A percentile compares a stretch with the other conserved stretches of the same genome.
Conservation (phyloP, 2,329 filamentous ascomycete species). For the Didymella keratinophila region DNA sequence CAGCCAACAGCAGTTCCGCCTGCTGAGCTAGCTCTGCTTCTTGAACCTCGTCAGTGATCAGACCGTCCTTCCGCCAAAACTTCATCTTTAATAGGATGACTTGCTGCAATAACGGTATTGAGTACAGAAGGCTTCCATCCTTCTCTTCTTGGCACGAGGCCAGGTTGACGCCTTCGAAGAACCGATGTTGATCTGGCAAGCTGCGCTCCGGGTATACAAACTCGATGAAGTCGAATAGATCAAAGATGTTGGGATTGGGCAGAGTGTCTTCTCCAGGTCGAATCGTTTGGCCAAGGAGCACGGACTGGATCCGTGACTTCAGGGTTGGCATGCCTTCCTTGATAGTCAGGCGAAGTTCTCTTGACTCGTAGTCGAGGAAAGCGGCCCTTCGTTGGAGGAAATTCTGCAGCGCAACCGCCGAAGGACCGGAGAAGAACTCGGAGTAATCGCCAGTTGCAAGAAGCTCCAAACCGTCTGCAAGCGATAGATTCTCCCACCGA, state of each 20-base stretch:
- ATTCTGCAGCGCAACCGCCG: slow-evolving; percentile 74
- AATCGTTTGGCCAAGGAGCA: slow-evolving; percentile 79
- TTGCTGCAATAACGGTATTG: slow-evolving; percentile 75
- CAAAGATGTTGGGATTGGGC: slow-evolving; percentile 80
- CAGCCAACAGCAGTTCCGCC: slow-evolving; percentile 64
- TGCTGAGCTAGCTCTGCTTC: slow-evolving; percentile 52
- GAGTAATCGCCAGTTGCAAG: slow-evolving; percentile 46
- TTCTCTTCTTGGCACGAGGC: slow-evolving; percentile 67
- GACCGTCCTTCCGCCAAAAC: slow-evolving; percentile 61
- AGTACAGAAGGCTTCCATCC: slow-evolving; percentile 67
- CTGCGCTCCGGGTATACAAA: slow-evolving; percentile 60
- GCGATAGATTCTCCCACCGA: slow-evolving; percentile 74
- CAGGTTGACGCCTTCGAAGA: slow-evolving; percentile 73
- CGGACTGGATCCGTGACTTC: slow-evolving; percentile 59
- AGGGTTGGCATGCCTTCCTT: slow-evolving; percentile 69
- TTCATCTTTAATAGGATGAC: slow-evolving; percentile 74
- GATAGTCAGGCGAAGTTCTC: slow-evolving; percentile 81
- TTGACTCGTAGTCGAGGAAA: slow-evolving; percentile 82
- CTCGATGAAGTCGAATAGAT: slow-evolving; percentile 90
- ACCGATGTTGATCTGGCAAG: slow-evolving; percentile 63
- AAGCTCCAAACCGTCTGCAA: slow-evolving; percentile 54
- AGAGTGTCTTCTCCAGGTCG: slow-evolving; percentile 71
- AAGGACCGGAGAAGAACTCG: slow-evolving; percentile 73
- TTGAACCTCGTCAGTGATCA: slow-evolving; percentile 48
- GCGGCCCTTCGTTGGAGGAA: slow-evolving; percentile 81